Evolutionary conservation across 2,329 filamentous ascomycete genomes (phyloP).

Genomic region (Trichoderma simmonsii): DNA sequence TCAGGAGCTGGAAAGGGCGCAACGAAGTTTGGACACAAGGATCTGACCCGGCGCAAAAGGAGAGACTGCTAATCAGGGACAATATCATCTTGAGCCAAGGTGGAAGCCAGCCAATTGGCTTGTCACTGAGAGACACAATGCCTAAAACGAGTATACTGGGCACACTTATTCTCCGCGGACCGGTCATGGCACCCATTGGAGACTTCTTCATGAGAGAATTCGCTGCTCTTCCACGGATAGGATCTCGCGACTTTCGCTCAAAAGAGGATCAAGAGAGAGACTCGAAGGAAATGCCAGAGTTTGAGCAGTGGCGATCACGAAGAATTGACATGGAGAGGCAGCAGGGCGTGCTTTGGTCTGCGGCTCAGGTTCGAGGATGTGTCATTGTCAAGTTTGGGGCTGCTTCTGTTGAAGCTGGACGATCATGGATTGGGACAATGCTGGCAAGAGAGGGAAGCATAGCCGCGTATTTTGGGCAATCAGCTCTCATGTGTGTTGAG

Average conservation of each 20-base stretch:
- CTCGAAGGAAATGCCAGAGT: constrained; percentile 36
- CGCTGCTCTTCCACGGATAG: constrained; percentile 72
- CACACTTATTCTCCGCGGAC: constrained; percentile 78
- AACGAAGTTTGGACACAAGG: constrained; percentile 76
- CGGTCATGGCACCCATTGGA: constrained; percentile 62
- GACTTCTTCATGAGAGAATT: constrained; percentile 80
- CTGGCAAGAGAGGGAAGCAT: constrained; percentile 72
- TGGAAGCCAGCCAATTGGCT: constrained; percentile 38
- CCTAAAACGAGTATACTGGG: constrained; percentile 74
- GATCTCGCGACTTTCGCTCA: constrained; percentile 71
- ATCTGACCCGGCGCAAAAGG: constrained; percentile 33
- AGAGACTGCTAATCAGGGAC: constrained; percentile 76
- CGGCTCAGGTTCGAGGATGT: constrained; percentile 75
- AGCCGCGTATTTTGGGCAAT: constrained; percentile 68
- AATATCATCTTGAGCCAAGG: constrained; percentile 70
- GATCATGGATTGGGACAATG: constrained; percentile 76
- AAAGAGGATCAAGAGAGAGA: constrained; percentile 46
- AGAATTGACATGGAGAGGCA: constrained; percentile 58
- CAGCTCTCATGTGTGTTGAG: constrained; percentile 72
- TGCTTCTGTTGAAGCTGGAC: constrained; percentile 73
- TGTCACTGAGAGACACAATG: constrained; percentile 60
- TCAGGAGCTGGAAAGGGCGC: constrained; percentile 72
- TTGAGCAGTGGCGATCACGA: constrained; percentile 51
- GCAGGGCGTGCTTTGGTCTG: constrained; percentile 73
- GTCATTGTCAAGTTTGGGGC: constrained; percentile 91